These are phyloP conservation scores for Penicillium polonicum DNA, from an alignment of 2,329 filamentous ascomycete species.

Conservation along the genomic window DNA sequence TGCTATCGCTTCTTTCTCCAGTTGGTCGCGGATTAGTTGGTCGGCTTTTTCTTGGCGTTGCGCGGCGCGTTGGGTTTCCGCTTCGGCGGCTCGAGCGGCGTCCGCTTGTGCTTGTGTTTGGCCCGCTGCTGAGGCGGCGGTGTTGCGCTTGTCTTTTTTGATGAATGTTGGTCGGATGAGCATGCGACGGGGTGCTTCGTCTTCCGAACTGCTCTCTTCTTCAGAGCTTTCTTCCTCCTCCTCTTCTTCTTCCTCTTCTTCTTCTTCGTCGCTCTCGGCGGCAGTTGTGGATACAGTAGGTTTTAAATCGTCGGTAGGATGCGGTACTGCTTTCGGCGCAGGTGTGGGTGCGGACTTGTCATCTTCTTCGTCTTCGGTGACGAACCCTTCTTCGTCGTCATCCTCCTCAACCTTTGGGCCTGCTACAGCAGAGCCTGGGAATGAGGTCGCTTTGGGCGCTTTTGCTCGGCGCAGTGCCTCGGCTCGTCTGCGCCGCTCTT, in stretches of 20 bases:
- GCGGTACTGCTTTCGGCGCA: conserved; percentile 16
- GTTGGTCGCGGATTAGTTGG: conserved; percentile 81
- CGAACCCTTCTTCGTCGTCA: conserved; percentile 59
- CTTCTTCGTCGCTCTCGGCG: conserved; percentile 42
- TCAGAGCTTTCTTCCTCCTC: conserved; percentile 53
- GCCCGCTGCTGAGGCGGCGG: conserved; percentile 24
- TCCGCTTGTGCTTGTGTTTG: conserved; percentile 18
- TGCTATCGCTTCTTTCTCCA: conserved; percentile 76
- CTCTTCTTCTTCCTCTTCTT: conserved; percentile 56
- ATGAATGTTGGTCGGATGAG: conserved; percentile 67
- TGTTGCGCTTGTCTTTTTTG: conserved; percentile 58
- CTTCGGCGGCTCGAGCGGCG: conserved; percentile 44
- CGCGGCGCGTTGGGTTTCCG: conserved; percentile 41
- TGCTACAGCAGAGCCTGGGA: conserved; percentile 31
- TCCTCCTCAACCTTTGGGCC: conserved; percentile 38
- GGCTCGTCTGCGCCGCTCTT: conserved; percentile 43
- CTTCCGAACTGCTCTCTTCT: conserved; percentile 56
- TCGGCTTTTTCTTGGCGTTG: conserved; percentile 71
- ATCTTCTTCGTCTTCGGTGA: conserved; percentile 55
- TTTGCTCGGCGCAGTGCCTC: conserved; percentile 40
- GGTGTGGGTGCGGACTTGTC: conserved; percentile 22
- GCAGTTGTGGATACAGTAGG: conserved; percentile 20
- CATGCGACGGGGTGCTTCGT: conserved; percentile 56
- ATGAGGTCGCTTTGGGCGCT: conserved; percentile 45
- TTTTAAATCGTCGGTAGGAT: conserved; percentile 14